These are phyloP conservation scores for Ciborinia camelliae DNA, from an alignment of 2,329 filamentous ascomycete species.

Conservation along the genomic window DNA sequence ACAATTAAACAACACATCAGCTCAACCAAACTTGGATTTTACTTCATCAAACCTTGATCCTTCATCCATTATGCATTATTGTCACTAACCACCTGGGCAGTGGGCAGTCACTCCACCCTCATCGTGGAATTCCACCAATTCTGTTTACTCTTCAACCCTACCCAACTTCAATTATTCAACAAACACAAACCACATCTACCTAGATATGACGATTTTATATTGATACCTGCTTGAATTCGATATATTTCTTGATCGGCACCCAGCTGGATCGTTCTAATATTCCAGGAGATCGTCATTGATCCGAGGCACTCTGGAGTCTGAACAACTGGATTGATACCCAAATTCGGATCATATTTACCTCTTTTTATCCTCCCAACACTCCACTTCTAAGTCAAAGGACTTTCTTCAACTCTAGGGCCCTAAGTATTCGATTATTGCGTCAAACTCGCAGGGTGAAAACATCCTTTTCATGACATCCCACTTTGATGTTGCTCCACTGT, in stretches of 20 bases:
- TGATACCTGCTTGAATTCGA: background rate
- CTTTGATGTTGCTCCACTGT: background rate
- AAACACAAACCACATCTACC: constrained; percentile 1
- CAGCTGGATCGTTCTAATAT: background rate
- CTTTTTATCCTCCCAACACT: background rate
- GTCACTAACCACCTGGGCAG: background rate
- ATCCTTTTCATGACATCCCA: background rate
- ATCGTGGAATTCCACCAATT: background rate
- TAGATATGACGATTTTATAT: background rate
- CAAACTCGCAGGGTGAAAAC: constrained; percentile 4
- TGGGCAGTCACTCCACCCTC: background rate
- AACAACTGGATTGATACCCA: background rate
- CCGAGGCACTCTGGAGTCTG: background rate
- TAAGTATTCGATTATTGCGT: constrained; percentile 13
- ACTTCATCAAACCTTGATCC: background rate
- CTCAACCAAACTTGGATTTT: background rate
- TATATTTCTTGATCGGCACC: constrained; percentile 2
- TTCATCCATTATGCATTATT: too few species aligned
- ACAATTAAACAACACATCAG: background rate
- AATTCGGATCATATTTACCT: constrained; percentile 1
- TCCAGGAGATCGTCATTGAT: background rate
- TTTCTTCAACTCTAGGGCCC: background rate
- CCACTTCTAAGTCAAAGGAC: constrained; percentile 10
- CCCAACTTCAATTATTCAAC: too few species aligned
- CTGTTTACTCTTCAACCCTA: background rate